Conservation (phyloP, 805 yeast species). For the Pichia cephalocereana region DNA sequence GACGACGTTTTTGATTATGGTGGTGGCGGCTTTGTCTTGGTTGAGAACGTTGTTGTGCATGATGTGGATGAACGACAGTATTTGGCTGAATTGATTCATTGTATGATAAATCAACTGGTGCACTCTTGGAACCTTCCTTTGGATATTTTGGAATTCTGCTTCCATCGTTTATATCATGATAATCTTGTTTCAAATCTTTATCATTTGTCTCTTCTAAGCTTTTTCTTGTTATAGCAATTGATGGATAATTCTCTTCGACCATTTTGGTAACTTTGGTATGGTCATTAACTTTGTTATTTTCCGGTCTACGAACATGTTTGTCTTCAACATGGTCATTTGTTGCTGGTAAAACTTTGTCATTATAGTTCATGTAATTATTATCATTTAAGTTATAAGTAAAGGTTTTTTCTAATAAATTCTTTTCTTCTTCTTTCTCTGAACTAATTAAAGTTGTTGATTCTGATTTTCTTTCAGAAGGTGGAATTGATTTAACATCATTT, state of each 20-base stretch:
- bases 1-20: constrained; percentile 28
- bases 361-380: no score
- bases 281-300: neutral
- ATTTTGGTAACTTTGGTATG: neutral
- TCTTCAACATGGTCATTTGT: neutral
- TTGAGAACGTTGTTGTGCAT: constrained; percentile 6
- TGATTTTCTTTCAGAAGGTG: neutral
- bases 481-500: neutral
- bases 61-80: constrained; percentile 7
- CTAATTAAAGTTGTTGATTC: neutral
- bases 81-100: constrained; percentile 1
- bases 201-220: neutral
- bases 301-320: neutral
- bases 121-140: neutral
- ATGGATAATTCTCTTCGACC: constrained; percentile 13
- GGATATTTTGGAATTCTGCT: constrained; percentile 2
- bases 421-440: neutral
- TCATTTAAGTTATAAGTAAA: neutral
- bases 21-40: constrained; percentile 15
- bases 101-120: neutral
- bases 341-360: no score
- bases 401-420: neutral
- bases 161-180: neutral
- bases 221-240: constrained; percentile 16
- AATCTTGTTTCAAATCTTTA: neutral